Base-by-base conservation (phyloP, 2,329 filamentous ascomycete genomes). In the Leptoxyphium fumago region DNA sequence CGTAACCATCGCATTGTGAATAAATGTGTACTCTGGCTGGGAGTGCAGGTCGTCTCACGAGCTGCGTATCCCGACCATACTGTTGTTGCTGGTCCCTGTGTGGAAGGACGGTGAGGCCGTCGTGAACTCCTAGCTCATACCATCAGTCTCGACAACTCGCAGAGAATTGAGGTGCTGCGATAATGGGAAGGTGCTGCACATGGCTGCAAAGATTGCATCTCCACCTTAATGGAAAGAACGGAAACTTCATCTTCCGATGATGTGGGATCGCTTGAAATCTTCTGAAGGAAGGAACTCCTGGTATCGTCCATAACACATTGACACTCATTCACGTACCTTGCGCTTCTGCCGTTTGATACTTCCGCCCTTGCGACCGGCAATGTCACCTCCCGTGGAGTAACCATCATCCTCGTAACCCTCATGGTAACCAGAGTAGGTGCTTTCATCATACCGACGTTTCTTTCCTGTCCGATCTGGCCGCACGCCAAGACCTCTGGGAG, bases 361-460 rank as follows among this genome's bases (percentile, higher is more conserved):
- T 34, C 50, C 47, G 10, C 49, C 45, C 38, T 48, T 46, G 14
- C 38, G 44, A 17, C 47, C 52, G 10, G 46, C 64, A 44, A 81
- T 77, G 52, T 83, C 81, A 51, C 83, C 82, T 46, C 78, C 80
- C 17, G 81, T 84, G 17, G 80, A 84, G 55, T 85, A 78, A 45
- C 71, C 75, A 48, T 82, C 81, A 49, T 86, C 82, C 9, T 72
- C 72, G 52, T 72, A 85, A 29, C 79, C 78, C 52, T 86, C 81
- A 39, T 76, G 74, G 55, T 87, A 87, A 38, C 83, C 82, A 54
- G 82, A 78, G 56, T 75, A 88, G 54, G 79, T 84, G 53, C 71
- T 74, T 50, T 88, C 83, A 34, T 80, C 78, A 57, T 87, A 88
- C 49, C 78, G 75, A 40, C 84, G 74, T 69, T 87, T 87, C 67